A percentile compares a stretch with the other conserved stretches of the same genome.
Evolutionary conservation across 352 stramenopile genomes (phyloP).

Genomic region (Stramenopiles sp.): DNA sequence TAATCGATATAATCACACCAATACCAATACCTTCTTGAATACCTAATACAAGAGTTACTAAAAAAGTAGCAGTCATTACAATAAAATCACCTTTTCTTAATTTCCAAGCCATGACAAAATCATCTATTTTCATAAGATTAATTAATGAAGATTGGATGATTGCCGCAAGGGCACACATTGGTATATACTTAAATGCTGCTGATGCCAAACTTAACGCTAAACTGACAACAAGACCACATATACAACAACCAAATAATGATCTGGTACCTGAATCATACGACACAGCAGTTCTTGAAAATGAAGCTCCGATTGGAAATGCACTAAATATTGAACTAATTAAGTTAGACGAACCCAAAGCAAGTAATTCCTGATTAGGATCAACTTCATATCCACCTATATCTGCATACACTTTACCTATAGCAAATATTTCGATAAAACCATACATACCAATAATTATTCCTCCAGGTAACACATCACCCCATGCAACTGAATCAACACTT

Average conservation of each 20-base stretch:
- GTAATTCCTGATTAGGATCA: slow-evolving; percentile 16
- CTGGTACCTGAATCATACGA: slow-evolving; percentile 11
- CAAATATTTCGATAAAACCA: slow-evolving; percentile 15
- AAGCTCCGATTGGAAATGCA: slow-evolving; percentile 15
- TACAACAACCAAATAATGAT: slow-evolving; percentile 17
- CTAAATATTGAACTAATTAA: slow-evolving; percentile 16
- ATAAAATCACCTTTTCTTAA: slow-evolving; percentile 24
- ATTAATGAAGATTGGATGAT: slow-evolving; percentile 50
- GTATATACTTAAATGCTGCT: slow-evolving; percentile 39
- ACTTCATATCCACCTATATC: slow-evolving; percentile 13
- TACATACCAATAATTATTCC: slow-evolving; percentile 11
- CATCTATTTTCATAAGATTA: slow-evolving; percentile 37
- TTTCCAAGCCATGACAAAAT: slow-evolving; percentile 34
- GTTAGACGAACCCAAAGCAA: slow-evolving; percentile 14
- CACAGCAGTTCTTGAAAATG: slow-evolving; percentile 16
- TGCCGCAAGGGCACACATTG: slow-evolving; percentile 35
- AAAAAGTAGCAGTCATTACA: slow-evolving; percentile 24
- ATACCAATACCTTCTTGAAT: slow-evolving; percentile 21
- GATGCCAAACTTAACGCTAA: slow-evolving; percentile 44
- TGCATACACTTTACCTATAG: slow-evolving; percentile 15
- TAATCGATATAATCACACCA: no score
- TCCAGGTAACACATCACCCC: slow-evolving; percentile 10
- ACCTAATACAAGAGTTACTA: slow-evolving; percentile 23
- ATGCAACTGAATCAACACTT: slow-evolving; percentile 4
- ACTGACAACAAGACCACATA: slow-evolving; percentile 43